These are phyloP conservation scores for Escovopsis weberi DNA, from an alignment of 2,329 filamentous ascomycete genomes.

Conservation along the genomic window DNA sequence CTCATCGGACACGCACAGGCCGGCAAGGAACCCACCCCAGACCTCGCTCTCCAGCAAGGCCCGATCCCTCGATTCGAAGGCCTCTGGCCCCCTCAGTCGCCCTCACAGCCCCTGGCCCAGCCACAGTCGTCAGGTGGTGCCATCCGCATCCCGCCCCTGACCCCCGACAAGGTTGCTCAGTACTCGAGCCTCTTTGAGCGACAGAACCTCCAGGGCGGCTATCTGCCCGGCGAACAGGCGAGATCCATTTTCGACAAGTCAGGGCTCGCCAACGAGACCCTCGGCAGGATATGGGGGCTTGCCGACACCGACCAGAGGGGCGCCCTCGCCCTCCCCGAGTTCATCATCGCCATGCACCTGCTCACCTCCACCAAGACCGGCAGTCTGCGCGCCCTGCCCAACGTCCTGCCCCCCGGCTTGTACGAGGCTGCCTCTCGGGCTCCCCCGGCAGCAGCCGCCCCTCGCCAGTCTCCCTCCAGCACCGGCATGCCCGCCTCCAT, in stretches of 20 bases:
- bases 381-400: slow-evolving; percentile 64
- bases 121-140: slow-evolving; percentile 50
- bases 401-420: slow-evolving; percentile 64
- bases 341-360: slow-evolving; percentile 96
- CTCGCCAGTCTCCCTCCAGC: slow-evolving; percentile 36
- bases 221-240: slow-evolving; percentile 72
- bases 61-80: slow-evolving; percentile 91
- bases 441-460: slow-evolving; percentile 31
- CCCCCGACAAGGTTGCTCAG: slow-evolving; percentile 76
- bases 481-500: slow-evolving; percentile 46
- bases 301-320: slow-evolving; percentile 89
- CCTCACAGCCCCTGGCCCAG: slow-evolving; percentile 36
- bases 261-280: slow-evolving; percentile 70
- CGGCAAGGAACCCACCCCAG: slow-evolving; percentile 63
- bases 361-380: slow-evolving; percentile 83
- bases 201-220: slow-evolving; percentile 56
- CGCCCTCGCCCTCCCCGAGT: slow-evolving; percentile 73
- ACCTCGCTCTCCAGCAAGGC: slow-evolving; percentile 70
- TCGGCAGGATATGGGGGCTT: slow-evolving; percentile 93
- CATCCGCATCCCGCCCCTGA: slow-evolving; percentile 77
- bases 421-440: slow-evolving; percentile 75
- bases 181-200: slow-evolving; percentile 86
- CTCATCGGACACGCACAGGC: slow-evolving; percentile 94
- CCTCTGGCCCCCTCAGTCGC: slow-evolving; percentile 27
- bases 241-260: slow-evolving; percentile 94